Base-by-base conservation (phyloP, 192 early-diverging fungal genomes). In the Gaertneriomyces sp. region DNA sequence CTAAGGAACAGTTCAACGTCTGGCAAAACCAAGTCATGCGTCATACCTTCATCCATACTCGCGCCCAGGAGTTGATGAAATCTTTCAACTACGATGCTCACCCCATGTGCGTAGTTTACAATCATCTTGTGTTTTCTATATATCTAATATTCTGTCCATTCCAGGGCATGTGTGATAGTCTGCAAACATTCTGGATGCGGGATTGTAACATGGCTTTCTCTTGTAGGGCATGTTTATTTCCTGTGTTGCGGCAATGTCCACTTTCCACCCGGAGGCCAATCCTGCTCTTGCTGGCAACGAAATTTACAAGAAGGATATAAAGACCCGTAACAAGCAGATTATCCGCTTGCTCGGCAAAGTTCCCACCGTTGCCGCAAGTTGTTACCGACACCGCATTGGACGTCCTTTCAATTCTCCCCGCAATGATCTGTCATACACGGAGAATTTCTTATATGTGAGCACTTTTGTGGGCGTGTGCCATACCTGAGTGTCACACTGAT, bases 241-340 rank as follows among this genome's bases (percentile, higher is more conserved):
- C 25, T 1, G 25, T 2, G 66, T 88, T 51, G 68, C 86, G 12
- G 81, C 86, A 25, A 69, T 88, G 72, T 81, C 79, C 19, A 88
- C 86, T 41, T 88, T 88, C 68, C 80, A 85, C 58, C 86, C 86
- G 6, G 85, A 88, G 58, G 86, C 85, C 12, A 88, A 86, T 65
- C 87, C 86, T 6, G 83, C 86, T 8, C 68, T 88, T 39, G 63
- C 69, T 43, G 80, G 86, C 58, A 63, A 76, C 42, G 72, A 76
- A 41, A 61, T 80, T 42, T 80, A 75, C 69, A 61, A 74, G 12
- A 59, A 71, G 11, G 62, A 75, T 16, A 9, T 45, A 16, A 54
- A 72, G 42, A 69, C 79, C 60, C 57, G 66, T 41, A 87, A 83
- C 79, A 87, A 87, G 66, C 85, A 87, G 62, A 88, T 88, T 25